A percentile compares a stretch with the other conserved stretches of the same genome.
These are phyloP conservation scores for Didymella pinodella DNA, from an alignment of 2,329 filamentous ascomycete genomes.

Conservation along the genomic window DNA sequence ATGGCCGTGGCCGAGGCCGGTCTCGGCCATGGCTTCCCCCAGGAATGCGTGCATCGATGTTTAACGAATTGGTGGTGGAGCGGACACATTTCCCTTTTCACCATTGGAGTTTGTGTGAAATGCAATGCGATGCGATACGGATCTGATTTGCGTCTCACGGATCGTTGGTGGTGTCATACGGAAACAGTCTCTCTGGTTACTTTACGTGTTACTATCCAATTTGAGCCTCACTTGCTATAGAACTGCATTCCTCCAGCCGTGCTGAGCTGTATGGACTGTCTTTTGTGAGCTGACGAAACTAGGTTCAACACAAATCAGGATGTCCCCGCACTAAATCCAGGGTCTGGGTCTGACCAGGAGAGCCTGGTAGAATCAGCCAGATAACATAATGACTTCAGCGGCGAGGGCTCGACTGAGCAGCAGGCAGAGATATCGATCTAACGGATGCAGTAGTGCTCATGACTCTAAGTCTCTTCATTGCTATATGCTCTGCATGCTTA, in stretches of 20 bases:
- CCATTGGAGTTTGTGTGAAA: constrained; percentile 50
- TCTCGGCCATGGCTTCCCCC: constrained; percentile 20
- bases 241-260: not conserved
- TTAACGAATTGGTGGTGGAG: constrained; percentile 50
- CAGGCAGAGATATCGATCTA: not conserved
- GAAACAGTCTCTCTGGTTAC: constrained; percentile 48
- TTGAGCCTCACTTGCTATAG: constrained; percentile 48
- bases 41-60: constrained; percentile 47
- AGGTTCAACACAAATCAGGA: constrained; percentile 3
- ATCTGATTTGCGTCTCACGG: constrained; percentile 43
- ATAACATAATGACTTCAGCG: constrained; percentile 11
- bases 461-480: constrained; percentile 20
- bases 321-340: constrained; percentile 13
- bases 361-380: constrained; percentile 2
- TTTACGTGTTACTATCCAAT: constrained; percentile 50
- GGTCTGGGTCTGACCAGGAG: constrained; percentile 11
- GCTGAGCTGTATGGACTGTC: not conserved
- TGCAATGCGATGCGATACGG: constrained; percentile 35
- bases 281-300: constrained; percentile 1
- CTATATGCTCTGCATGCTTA: constrained; percentile 19
- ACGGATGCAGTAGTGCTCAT: not conserved
- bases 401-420: not conserved
- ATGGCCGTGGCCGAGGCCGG: constrained; percentile 24
- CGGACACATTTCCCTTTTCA: constrained; percentile 45
- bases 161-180: constrained; percentile 43